Percentiles rank a stretch among this genome's conserved stretches.
These are phyloP conservation scores for Geum urbanum DNA, from an alignment of 306 rosid species.

Conservation along the genomic window DNA sequence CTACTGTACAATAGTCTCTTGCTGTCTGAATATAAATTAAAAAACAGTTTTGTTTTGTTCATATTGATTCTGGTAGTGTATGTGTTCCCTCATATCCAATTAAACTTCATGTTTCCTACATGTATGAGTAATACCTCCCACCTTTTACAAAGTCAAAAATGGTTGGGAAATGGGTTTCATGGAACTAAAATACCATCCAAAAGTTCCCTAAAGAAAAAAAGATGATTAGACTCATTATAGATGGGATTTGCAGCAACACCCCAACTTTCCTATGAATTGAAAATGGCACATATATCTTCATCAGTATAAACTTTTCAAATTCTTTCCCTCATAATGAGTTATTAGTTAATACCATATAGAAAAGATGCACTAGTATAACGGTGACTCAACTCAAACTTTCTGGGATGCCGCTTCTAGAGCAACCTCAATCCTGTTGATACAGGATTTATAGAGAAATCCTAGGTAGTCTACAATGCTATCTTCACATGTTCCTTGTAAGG, in stretches of 20 bases:
- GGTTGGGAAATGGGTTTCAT: conserved; percentile 40
- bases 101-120: background rate
- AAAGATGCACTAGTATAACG: background rate
- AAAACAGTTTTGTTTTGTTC: background rate
- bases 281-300: too few relatives aligned
- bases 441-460: conserved; percentile 66
- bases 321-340: too few relatives aligned
- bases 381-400: background rate
- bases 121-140: background rate
- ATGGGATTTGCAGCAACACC: conserved; percentile 27
- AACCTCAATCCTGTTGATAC: conserved; percentile 63
- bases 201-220: background rate
- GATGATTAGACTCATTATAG: background rate
- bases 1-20: conserved; percentile 28
- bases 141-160: background rate
- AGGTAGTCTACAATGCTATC: conserved; percentile 60
- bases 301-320: too few relatives aligned
- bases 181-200: conserved; percentile 23
- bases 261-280: conserved; percentile 20
- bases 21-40: background rate
- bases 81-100: background rate
- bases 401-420: conserved; percentile 37
- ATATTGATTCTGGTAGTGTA: background rate
- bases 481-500: conserved; percentile 45
- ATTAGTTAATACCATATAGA: too few relatives aligned